Percentiles rank a stretch among this genome's conserved stretches.
phyloP scores from a whole-genome alignment of 1,139 yeast genomes.

The Yamadazyma membranifaciens region DNA sequence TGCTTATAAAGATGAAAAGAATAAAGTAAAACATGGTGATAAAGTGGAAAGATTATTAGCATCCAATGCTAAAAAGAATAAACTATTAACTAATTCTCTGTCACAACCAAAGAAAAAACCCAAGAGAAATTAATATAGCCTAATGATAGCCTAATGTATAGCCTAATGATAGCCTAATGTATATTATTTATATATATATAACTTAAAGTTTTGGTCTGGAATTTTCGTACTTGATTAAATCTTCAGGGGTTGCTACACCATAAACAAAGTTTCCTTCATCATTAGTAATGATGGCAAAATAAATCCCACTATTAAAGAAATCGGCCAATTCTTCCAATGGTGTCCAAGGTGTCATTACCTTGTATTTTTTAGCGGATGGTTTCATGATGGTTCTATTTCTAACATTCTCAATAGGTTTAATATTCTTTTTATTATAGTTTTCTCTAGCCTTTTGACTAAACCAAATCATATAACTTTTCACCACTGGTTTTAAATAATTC shows the following conservation, averaged over 20 bases:
- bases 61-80: conserved; percentile 54
- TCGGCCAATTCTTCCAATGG: conserved; percentile 55
- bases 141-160: no score
- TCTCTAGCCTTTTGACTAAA: conserved; percentile 38
- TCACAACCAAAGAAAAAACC: conserved; percentile 2
- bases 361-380: conserved; percentile 36
- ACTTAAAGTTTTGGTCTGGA: conserved; percentile 47
- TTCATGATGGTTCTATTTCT: conserved; percentile 24
- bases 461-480: conserved; percentile 44
- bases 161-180: no score
- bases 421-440: conserved; percentile 24
- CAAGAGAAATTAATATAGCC: not conserved
- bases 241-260: conserved; percentile 68
- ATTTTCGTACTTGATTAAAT: conserved; percentile 50
- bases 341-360: conserved; percentile 54
- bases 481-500: conserved; percentile 29
- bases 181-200: no score
- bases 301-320: conserved; percentile 51
- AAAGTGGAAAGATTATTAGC: conserved; percentile 73
- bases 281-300: conserved; percentile 60
- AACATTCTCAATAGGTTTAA: conserved; percentile 13
- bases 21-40: conserved; percentile 67
- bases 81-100: conserved; percentile 1
- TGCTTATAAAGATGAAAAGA: conserved; percentile 67
- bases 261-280: conserved; percentile 53